A percentile compares a stretch with the other conserved stretches of the same genome.
Conservation (phyloP, 2,329 filamentous ascomycete species). For the Myriosclerotinia duriaeana region DNA sequence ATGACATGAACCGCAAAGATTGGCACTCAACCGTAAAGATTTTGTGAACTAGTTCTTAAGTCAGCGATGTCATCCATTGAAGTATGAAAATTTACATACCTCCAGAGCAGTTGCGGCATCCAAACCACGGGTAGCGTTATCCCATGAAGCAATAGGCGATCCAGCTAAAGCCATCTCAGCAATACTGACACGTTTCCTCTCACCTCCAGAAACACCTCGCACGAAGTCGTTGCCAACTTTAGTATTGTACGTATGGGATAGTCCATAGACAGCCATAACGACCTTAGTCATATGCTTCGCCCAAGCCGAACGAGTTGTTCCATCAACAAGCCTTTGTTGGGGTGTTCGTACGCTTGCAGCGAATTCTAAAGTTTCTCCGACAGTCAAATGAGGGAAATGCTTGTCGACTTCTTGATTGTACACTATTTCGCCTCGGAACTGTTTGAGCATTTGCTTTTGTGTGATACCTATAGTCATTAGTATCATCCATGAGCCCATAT, state of each 20-base stretch:
- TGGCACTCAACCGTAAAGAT: constrained; percentile 62
- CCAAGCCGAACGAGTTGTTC: constrained; percentile 58
- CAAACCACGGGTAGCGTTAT: constrained; percentile 60
- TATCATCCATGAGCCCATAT: constrained; percentile 49
- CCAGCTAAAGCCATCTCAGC: constrained; percentile 66
- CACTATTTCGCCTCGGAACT: constrained; percentile 64
- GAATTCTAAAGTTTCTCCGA: constrained; percentile 72
- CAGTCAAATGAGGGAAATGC: constrained; percentile 74
- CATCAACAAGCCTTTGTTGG: constrained; percentile 54
- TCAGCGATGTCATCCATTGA: background rate
- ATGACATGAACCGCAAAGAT: constrained; percentile 62
- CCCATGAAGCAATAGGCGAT: constrained; percentile 47
- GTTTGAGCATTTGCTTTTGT: constrained; percentile 51
- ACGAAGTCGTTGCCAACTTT: constrained; percentile 75
- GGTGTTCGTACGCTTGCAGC: constrained; percentile 69
- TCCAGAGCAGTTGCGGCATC: constrained; percentile 71
- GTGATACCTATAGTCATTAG: constrained; percentile 48
- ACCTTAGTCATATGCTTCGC: constrained; percentile 48
- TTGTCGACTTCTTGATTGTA: constrained; percentile 77
- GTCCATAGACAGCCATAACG: constrained; percentile 66
- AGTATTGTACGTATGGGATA: constrained; percentile 69
- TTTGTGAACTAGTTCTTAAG: constrained; percentile 57
- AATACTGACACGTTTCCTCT: constrained; percentile 78
- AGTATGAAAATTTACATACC: background rate
- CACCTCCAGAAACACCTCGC: constrained; percentile 67